Base-by-base conservation (phyloP, 1,284 basidiomycete genomes). In the Cryptococcus sp. region DNA sequence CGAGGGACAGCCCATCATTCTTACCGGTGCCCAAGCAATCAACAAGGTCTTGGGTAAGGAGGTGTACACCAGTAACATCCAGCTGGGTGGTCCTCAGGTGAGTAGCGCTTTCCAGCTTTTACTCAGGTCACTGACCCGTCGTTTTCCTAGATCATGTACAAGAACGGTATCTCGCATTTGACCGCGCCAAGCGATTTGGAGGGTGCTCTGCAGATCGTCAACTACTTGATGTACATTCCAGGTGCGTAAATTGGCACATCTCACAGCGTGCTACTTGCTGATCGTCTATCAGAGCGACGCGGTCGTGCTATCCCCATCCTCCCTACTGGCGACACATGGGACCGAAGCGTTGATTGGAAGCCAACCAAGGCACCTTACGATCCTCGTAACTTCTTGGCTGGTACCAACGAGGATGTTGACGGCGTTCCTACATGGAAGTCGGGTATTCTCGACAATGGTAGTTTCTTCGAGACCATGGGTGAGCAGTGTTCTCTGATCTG, bases 11-110 rank as follows among this genome's bases (percentile, higher is more conserved):
- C 96, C 96, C 1, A 97, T 99, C 81, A 99, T 99, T 78, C 86
- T 99, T 61, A 99, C 96, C 15, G 96, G 96, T 73, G 95, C 94
- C 46, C 86, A 88, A 38, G 96, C 96, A 5, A 86, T 99, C 70
- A 99, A 99, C 85, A 99, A 99, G 83, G 94, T 99, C 4, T 87
- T 99, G 52, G 96, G 96, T 64, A 91, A 96, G 57, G 96, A 99
- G 79, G 96, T 99, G 43, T 99, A 99, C 80, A 98, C 96, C 13
- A 96, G 93, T 59, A 99, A 99, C 81, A 80, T 99, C 71, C 96
- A 99, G 81, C 90, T 99, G 62, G 96, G 96, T 73, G 96, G 96
- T 60, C 98, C 96, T 40, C 91, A 94, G 73, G 70, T 72, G 51
- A 71, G 66, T 55, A 20, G 1, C 17, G 13, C 10, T 16, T 45